phyloP scores from a whole-genome alignment of 2,329 filamentous ascomycete genomes.

The Blastomyces gilchristii region DNA sequence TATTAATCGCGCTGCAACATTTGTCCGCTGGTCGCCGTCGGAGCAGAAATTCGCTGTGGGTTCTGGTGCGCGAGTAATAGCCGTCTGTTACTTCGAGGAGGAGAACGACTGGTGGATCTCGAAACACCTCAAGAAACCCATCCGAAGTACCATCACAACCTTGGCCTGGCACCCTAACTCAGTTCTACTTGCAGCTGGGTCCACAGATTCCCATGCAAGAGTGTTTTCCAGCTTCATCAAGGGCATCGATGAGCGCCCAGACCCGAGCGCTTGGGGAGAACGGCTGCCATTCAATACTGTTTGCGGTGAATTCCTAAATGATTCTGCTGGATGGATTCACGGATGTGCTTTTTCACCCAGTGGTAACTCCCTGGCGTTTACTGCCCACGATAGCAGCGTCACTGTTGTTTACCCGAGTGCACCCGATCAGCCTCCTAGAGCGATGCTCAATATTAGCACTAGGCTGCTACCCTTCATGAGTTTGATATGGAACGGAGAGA shows the following conservation, averaged over 20 bases:
- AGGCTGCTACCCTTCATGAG: conserved; percentile 88
- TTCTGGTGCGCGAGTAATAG: conserved; percentile 88
- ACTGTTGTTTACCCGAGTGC: conserved; percentile 91
- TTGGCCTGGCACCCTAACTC: conserved; percentile 97
- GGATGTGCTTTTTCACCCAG: conserved; percentile 85
- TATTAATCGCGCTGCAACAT: conserved; percentile 93
- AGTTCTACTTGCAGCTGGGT: conserved; percentile 84
- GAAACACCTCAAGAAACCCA: conserved; percentile 98
- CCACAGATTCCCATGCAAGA: conserved; percentile 91
- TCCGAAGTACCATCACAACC: conserved; percentile 90
- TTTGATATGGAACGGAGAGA: conserved; percentile 81
- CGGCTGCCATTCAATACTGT: conserved; percentile 95
- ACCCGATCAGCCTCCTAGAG: conserved; percentile 78
- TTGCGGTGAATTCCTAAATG: conserved; percentile 91
- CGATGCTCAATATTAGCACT: conserved; percentile 82
- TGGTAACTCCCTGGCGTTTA: conserved; percentile 86
- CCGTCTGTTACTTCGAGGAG: conserved; percentile 96
- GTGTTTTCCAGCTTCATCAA: conserved; percentile 97
- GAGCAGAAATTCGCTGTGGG: conserved; percentile 97
- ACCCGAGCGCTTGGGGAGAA: conserved; percentile 87
- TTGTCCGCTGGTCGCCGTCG: conserved; percentile 91
- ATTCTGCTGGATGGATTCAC: conserved; percentile 94
- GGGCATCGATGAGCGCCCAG: conserved; percentile 75
- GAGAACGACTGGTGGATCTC: conserved; percentile 99
- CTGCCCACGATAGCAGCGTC: conserved; percentile 89